Evolutionary conservation across 2,329 filamentous ascomycete genomes (phyloP), one percentile per base, ranked within the genome.

Genomic region (Dactylellina sp.): DNA sequence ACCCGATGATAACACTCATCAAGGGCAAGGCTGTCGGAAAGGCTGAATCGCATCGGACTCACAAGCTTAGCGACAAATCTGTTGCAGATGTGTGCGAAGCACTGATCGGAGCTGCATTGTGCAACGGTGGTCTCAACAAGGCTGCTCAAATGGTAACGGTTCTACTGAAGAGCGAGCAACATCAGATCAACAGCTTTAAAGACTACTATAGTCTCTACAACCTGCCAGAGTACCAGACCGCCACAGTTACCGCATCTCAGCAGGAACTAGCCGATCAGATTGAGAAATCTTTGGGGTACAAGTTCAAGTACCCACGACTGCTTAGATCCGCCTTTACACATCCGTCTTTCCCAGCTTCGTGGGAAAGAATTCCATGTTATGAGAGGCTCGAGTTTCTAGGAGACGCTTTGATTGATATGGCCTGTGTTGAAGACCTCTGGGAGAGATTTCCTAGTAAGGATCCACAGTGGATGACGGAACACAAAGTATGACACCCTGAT

Each of bases 401-500:
- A 0, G 95, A 98, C 80, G 88, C 94, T 0, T 84, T 98, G 1
- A 87, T 96, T 0, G 93, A 97, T 79, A 91, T 94, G 87, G 90
- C 85, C 9, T 92, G 90, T 78, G 89, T 98, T 62, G 90, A 93
- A 77, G 88, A 91, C 77, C 85, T 99, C 2, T 98, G 92, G 82
- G 85, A 88, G 77, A 85, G 84, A 2, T 92, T 91, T 77, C 92
- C 93, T 0, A 83, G 87, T 57, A 91, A 90, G 68, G 93, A 97
- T 78, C 94, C 95, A 0, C 93, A 98, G 80, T 98, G 94, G 94
- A 84, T 99, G 71, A 98, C 95, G 0, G 95, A 98, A 81, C 94
- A 98, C 84, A 98, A 98, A 77, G 83, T 84, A 79, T 60, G 79
- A 72, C 20, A 49, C 7, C 3, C 22, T n/a, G 24, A 24, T 56